Evolutionary conservation across 2,329 filamentous ascomycete genomes (phyloP).

Genomic region (Alternaria sp.): DNA sequence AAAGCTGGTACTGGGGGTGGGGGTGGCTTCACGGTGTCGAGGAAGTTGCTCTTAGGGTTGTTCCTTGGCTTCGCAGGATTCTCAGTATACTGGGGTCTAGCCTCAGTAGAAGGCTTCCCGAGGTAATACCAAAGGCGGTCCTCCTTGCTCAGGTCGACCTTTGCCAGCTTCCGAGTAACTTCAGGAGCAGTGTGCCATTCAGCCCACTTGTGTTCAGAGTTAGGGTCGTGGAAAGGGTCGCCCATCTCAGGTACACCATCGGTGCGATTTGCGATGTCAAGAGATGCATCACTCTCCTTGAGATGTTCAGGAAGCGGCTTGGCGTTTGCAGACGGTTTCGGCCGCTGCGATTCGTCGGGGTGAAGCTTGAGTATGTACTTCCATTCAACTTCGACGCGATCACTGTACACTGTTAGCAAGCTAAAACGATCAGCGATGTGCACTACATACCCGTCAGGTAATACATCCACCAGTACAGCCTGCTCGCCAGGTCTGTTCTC

Average conservation of each 20-base stretch:
- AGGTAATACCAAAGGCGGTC: slow-evolving; percentile 90
- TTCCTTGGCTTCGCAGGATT: slow-evolving; percentile 69
- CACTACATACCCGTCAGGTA: slow-evolving; percentile 78
- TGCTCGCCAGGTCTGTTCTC: slow-evolving; percentile 82
- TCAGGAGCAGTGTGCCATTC: slow-evolving; percentile 73
- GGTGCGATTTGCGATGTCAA: slow-evolving; percentile 57
- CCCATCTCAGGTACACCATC: slow-evolving; percentile 60
- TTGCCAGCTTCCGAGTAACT: slow-evolving; percentile 63
- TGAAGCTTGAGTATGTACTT: slow-evolving; percentile 82
- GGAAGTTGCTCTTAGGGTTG: slow-evolving; percentile 74
- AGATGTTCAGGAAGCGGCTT: slow-evolving; percentile 71
- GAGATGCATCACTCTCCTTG: slow-evolving; percentile 56
- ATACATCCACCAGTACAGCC: slow-evolving; percentile 78
- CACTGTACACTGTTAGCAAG: slow-evolving; percentile 56
- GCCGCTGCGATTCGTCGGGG: slow-evolving; percentile 72
- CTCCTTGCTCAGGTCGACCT: slow-evolving; percentile 74
- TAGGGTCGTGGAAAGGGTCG: slow-evolving; percentile 57
- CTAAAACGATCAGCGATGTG: background rate
- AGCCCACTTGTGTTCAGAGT: slow-evolving; percentile 57
- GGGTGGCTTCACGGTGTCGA: slow-evolving; percentile 68
- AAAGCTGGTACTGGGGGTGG: slow-evolving; percentile 41
- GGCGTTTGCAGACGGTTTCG: slow-evolving; percentile 77
- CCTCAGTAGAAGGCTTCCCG: slow-evolving; percentile 84
- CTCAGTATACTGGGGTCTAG: slow-evolving; percentile 89
- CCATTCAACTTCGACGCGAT: slow-evolving; percentile 81